Evolutionary conservation across 805 yeast species (phyloP).

Genomic region (Lachancea kluyveri): DNA sequence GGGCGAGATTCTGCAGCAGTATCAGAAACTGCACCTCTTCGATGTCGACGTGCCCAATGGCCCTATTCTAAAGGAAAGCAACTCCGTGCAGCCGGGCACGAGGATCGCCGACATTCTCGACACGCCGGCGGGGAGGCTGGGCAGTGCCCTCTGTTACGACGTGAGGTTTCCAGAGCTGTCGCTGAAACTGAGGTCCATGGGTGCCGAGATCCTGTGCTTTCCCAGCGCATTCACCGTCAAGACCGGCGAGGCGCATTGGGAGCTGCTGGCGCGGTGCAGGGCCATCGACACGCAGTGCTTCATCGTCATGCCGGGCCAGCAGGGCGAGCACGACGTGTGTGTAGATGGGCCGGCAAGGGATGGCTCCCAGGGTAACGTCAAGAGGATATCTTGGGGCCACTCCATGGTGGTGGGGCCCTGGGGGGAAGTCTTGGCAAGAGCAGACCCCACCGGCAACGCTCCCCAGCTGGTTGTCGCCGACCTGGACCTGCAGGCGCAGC

Average conservation of each 20-base stretch:
- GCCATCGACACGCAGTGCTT: constrained; percentile 87
- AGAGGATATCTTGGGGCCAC: constrained; percentile 79
- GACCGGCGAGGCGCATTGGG: constrained; percentile 93
- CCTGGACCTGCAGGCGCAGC: constrained; percentile 46
- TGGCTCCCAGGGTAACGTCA: constrained; percentile 5
- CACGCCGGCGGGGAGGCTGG: constrained; percentile 58
- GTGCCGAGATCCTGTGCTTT: constrained; percentile 72
- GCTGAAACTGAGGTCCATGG: constrained; percentile 50
- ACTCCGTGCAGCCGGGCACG: constrained; percentile 75
- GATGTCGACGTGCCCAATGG: constrained; percentile 81
- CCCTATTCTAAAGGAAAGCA: constrained; percentile 71
- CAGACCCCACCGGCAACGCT: constrained; percentile 37
- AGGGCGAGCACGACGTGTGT: constrained; percentile 62
- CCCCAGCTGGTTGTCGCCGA: constrained; percentile 57
- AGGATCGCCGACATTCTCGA: constrained; percentile 47
- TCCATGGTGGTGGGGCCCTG: constrained; percentile 86
- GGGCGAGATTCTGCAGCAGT: constrained; percentile 63
- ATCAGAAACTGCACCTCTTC: constrained; percentile 83
- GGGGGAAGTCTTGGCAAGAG: constrained; percentile 68
- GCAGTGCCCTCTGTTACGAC: constrained; percentile 78
- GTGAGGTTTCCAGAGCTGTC: constrained; percentile 83
- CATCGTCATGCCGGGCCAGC: constrained; percentile 85
- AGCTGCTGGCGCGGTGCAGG: constrained; percentile 66
- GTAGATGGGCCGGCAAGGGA: constrained; percentile 29
- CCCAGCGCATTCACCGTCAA: constrained; percentile 92